Conservation (phyloP, 2,329 filamentous ascomycete genomes). For the Furcasterigmium furcatum region DNA sequence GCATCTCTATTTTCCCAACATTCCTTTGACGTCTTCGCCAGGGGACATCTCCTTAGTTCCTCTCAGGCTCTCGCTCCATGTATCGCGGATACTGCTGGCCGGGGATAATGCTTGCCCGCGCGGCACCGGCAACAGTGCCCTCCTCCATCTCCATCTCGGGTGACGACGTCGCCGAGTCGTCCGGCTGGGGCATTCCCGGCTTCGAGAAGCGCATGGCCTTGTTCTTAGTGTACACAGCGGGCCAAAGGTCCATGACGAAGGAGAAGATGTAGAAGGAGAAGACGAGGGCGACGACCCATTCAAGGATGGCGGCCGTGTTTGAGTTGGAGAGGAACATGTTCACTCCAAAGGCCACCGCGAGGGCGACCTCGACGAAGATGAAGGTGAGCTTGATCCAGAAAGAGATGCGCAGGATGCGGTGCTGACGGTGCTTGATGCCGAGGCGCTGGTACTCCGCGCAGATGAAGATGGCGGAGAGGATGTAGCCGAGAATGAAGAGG, state of each 20-base stretch:
- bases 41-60: too few relatives aligned
- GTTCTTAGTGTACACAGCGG: slow-evolving; percentile 63
- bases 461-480: slow-evolving; percentile 81
- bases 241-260: slow-evolving; percentile 84
- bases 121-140: neutral
- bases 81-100: slow-evolving; percentile 1
- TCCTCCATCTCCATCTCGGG: neutral
- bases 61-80: neutral
- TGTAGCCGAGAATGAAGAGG: slow-evolving; percentile 83
- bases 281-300: slow-evolving; percentile 76
- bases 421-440: slow-evolving; percentile 66
- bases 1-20: too few relatives aligned
- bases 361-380: slow-evolving; percentile 72
- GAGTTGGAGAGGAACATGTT: slow-evolving; percentile 41
- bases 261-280: slow-evolving; percentile 87
- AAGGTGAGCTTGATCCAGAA: slow-evolving; percentile 89
- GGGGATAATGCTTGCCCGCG: neutral
- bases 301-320: slow-evolving; percentile 73
- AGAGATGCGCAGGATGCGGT: slow-evolving; percentile 69
- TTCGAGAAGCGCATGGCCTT: slow-evolving; percentile 8
- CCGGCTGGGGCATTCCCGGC: neutral
- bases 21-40: too few relatives aligned
- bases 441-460: slow-evolving; percentile 89
- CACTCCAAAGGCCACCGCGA: slow-evolving; percentile 71
- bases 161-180: neutral